These are phyloP conservation scores for Alternaria sp. DNA, from an alignment of 2,329 filamentous ascomycete genomes.

Conservation along the genomic window DNA sequence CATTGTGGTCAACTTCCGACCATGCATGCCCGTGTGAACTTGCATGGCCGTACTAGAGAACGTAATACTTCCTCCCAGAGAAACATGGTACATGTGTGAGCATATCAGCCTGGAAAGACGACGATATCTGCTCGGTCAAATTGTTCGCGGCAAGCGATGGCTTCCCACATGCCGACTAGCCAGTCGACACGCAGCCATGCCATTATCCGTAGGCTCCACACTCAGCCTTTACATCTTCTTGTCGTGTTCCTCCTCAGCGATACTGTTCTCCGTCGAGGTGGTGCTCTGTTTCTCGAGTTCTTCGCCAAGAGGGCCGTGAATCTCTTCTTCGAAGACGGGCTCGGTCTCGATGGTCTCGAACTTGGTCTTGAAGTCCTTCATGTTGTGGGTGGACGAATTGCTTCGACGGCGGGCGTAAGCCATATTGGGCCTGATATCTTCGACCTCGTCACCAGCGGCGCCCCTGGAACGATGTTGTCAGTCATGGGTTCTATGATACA, in stretches of 20 bases:
- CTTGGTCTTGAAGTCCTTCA: constrained; percentile 91
- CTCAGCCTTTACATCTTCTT: constrained; percentile 52
- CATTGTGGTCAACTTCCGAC: constrained; percentile 13
- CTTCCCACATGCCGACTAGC: constrained; percentile 33
- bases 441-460: constrained; percentile 78
- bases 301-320: constrained; percentile 71
- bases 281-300: constrained; percentile 63
- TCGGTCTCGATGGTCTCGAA: constrained; percentile 90
- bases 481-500: constrained; percentile 1
- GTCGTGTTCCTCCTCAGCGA: constrained; percentile 60
- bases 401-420: constrained; percentile 87
- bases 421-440: constrained; percentile 83
- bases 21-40: constrained; percentile 23
- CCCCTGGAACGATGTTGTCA: constrained; percentile 67
- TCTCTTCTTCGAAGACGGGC: constrained; percentile 86
- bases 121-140: constrained; percentile 17
- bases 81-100: constrained; percentile 34
- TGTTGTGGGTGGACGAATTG: constrained; percentile 79
- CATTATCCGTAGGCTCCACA: not conserved
- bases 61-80: constrained; percentile 16
- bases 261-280: constrained; percentile 60
- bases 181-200: constrained; percentile 28
- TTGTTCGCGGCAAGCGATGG: constrained; percentile 9
- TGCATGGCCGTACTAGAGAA: constrained; percentile 10
- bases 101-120: constrained; percentile 18